Conservation (phyloP, 495 filamentous ascomycete species). For the Monascus purpureus region DNA sequence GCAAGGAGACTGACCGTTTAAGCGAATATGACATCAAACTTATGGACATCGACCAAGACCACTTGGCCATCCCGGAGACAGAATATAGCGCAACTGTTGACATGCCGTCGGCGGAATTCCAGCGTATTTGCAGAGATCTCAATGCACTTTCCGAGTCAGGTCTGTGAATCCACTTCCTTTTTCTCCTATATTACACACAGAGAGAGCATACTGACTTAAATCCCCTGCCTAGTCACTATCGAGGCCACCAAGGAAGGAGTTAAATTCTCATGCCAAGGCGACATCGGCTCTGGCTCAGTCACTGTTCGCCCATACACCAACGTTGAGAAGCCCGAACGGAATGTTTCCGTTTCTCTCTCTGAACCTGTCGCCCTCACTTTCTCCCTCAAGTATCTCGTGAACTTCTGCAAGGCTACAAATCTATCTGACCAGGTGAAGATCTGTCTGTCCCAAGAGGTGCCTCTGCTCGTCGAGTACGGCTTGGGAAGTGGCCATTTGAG, state of each 20-base stretch:
- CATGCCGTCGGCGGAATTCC: constrained; percentile 86
- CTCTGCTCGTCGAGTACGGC: constrained; percentile 84
- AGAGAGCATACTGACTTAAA: neutral
- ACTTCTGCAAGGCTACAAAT: constrained; percentile 96
- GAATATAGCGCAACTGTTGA: constrained; percentile 86
- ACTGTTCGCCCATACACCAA: constrained; percentile 80
- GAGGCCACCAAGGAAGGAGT: constrained; percentile 95
- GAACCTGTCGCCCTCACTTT: constrained; percentile 95
- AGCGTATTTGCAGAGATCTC: constrained; percentile 86
- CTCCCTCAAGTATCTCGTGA: constrained; percentile 98
- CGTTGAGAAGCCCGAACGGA: constrained; percentile 77
- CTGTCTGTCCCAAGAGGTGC: constrained; percentile 90
- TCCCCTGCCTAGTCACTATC: constrained; percentile 56
- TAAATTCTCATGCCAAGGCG: constrained; percentile 86
- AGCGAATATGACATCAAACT: constrained; percentile 99
- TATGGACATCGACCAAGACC: constrained; percentile 99
- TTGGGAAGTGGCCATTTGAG: constrained; percentile 80
- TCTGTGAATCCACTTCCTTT: constrained; percentile 23
- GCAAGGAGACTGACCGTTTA: constrained; percentile 71
- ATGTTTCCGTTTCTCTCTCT: constrained; percentile 76
- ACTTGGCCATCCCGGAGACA: constrained; percentile 95
- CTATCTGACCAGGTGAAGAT: constrained; percentile 75
- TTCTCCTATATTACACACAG: neutral
- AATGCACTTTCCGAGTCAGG: constrained; percentile 88
- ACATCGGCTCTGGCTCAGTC: constrained; percentile 90